Evolutionary conservation across 2,329 filamentous ascomycete genomes (phyloP), one percentile per base, ranked within the genome.

Genomic region (Nemania sp.): DNA sequence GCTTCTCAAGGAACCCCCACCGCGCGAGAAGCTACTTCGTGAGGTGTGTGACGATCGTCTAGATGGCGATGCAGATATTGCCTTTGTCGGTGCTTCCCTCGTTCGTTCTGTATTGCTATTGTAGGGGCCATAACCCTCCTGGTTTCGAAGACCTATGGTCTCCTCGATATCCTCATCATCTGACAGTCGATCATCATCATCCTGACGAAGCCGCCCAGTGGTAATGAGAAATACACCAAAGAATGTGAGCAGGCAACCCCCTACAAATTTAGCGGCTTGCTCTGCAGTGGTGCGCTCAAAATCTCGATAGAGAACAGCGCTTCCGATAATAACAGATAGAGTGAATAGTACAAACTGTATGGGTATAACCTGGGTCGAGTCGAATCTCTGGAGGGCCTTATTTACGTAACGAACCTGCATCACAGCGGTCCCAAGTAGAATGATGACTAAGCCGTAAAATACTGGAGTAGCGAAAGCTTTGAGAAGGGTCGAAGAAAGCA

Each of bases 371-470:
- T 98, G 94, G 0, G 96, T 99, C 6, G 96, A 97, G 79, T 98
- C 93, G 82, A 98, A 99, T 54, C 93, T 90, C 78, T 98, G 94
- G 60, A 99, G 84, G 13, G 87, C 86, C 72, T 87, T 92, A 82
- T 98, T 99, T 78, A 99, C 88, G 78, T 98, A 99, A 77, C 93
- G 95, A 74, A 99, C 95, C 81, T 99, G 96, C 92, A 98, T 94
- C 67, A 99, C 84, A 6, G 96, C 96, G 0, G 95, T 98, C 53
- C 84, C 87, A 20, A 96, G 85, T 27, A 99, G 86, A 56, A 98
- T 86, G 58, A 92, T 83, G 8, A 96, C 79, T n/a, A 99, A 87
- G 1, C 90, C 87, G 77, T 98, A 99, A 22, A 94, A 97, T 68
- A 99, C 91, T 0, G 95, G 94, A 41, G 95, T 98, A 0, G 93